phyloP scores from a whole-genome alignment of 164 flowering plant species.

The Magnolia kwangsiensis region DNA sequence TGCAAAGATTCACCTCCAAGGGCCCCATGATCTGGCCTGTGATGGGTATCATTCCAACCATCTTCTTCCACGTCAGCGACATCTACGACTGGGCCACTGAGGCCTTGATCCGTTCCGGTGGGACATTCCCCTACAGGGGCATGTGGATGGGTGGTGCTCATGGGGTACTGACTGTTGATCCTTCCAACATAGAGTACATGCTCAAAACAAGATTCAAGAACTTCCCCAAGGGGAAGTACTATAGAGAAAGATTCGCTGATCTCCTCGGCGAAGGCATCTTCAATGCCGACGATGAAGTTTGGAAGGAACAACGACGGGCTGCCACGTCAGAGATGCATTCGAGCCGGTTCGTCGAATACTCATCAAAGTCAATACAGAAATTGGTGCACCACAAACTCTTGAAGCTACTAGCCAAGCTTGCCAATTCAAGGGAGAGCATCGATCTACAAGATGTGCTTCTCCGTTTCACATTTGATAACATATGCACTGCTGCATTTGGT shows the following conservation, averaged over 20 bases:
- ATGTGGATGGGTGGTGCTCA: slow-evolving; percentile 37
- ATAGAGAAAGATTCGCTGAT: slow-evolving; percentile 51
- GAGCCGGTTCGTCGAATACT: slow-evolving; percentile 38
- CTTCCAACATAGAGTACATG: slow-evolving; percentile 60
- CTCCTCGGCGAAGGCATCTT: slow-evolving; percentile 78
- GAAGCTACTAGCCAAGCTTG: slow-evolving; percentile 30
- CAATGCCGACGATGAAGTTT: slow-evolving; percentile 57
- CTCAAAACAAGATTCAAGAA: slow-evolving; percentile 67
- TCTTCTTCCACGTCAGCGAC: slow-evolving; percentile 30
- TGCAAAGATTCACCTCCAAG: slow-evolving; percentile 37
- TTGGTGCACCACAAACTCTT: slow-evolving; percentile 50
- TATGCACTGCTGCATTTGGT: slow-evolving; percentile 58
- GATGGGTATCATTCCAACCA: slow-evolving; percentile 49
- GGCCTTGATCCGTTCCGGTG: slow-evolving; percentile 32
- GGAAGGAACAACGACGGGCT: slow-evolving; percentile 56
- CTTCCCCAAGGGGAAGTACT: slow-evolving; percentile 74
- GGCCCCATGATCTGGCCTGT: slow-evolving; percentile 77
- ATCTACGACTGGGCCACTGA: slow-evolving; percentile 42
- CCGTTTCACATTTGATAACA: slow-evolving; percentile 67
- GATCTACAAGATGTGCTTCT: slow-evolving; percentile 66
- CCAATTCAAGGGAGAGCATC: slow-evolving; percentile 15
- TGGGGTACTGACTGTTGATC: slow-evolving; percentile 54
- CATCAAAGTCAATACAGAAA: slow-evolving; percentile 29
- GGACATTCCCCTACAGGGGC: slow-evolving; percentile 49
- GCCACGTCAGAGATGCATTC: slow-evolving; percentile 62